phyloP scores from a whole-genome alignment of 805 yeast species.

The Hanseniaspora hatyaiensis region DNA sequence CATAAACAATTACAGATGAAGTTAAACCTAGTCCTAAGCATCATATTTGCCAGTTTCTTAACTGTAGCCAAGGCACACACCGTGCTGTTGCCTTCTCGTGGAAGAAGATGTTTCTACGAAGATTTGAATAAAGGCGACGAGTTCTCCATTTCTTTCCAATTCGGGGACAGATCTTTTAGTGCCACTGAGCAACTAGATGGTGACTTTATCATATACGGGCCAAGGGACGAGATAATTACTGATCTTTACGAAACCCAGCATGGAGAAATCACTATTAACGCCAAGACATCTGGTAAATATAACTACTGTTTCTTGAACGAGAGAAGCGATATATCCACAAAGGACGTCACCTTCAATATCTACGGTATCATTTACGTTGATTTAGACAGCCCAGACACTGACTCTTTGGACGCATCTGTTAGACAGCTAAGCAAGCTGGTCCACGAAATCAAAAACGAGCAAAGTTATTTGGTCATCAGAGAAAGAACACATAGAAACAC shows the following conservation, averaged over 20 bases:
- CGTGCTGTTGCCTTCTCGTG: conserved; percentile 68
- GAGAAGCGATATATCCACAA: conserved; percentile 53
- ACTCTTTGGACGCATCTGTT: conserved; percentile 75
- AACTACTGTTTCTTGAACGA: conserved; percentile 89
- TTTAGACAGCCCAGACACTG: conserved; percentile 59
- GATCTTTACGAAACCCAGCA: conserved; percentile 52
- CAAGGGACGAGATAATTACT: conserved; percentile 37
- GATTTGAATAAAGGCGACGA: conserved; percentile 71
- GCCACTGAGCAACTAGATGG: conserved; percentile 52
- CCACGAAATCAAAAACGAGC: conserved; percentile 83
- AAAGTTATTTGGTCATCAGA: conserved; percentile 79
- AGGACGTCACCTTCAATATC: conserved; percentile 89
- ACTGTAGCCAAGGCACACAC: conserved; percentile 48
- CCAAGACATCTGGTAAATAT: conserved; percentile 59
- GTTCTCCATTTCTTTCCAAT: conserved; percentile 80
- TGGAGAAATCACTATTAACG: conserved; percentile 64
- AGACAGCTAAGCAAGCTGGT: conserved; percentile 63
- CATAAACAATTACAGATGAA: not conserved
- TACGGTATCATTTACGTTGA: conserved; percentile 86
- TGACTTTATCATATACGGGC: conserved; percentile 52
- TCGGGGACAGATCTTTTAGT: conserved; percentile 74
- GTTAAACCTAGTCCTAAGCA: not conserved
- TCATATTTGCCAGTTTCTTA: conserved; percentile 11
- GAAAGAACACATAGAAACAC: conserved; percentile 97
- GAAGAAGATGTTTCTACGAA: conserved; percentile 82